phyloP scores from a whole-genome alignment of 2,329 filamentous ascomycete species.

The Claviceps paspali region DNA sequence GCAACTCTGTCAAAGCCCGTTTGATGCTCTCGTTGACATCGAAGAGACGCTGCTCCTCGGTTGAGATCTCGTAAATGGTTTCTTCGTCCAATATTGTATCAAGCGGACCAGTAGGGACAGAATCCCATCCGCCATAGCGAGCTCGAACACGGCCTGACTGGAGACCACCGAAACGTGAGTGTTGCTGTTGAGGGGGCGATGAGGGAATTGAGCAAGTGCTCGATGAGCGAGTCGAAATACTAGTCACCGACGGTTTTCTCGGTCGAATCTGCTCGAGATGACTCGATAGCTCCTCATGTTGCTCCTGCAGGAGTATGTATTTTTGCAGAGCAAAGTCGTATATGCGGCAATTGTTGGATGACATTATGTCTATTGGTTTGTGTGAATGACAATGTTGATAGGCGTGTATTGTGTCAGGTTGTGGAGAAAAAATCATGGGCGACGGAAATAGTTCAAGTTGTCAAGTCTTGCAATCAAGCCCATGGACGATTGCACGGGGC shows the following conservation, averaged over 20 bases:
- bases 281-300: slow-evolving; percentile 36
- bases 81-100: slow-evolving; percentile 31
- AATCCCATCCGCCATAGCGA: slow-evolving; percentile 20
- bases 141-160: slow-evolving; percentile 13
- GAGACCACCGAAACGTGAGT: slow-evolving; percentile 19
- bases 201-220: slow-evolving; percentile 42
- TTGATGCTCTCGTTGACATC: slow-evolving; percentile 47
- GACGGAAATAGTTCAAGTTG: slow-evolving; percentile 5
- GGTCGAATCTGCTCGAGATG: slow-evolving; percentile 36
- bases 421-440: neutral
- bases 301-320: slow-evolving; percentile 37
- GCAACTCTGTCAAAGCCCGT: slow-evolving; percentile 42
- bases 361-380: slow-evolving; percentile 13
- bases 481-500: slow-evolving; percentile 3
- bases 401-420: neutral
- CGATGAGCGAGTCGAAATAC: slow-evolving; percentile 27
- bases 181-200: slow-evolving; percentile 31
- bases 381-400: neutral
- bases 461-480: slow-evolving; percentile 4
- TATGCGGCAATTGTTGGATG: slow-evolving; percentile 13
- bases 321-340: slow-evolving; percentile 36
- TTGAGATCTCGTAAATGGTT: slow-evolving; percentile 31
- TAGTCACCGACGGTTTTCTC: slow-evolving; percentile 18
- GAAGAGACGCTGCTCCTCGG: slow-evolving; percentile 37
- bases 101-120: slow-evolving; percentile 14